These are phyloP conservation scores for Penicillium cinerascens DNA, from an alignment of 495 filamentous ascomycete genomes.

Conservation along the genomic window DNA sequence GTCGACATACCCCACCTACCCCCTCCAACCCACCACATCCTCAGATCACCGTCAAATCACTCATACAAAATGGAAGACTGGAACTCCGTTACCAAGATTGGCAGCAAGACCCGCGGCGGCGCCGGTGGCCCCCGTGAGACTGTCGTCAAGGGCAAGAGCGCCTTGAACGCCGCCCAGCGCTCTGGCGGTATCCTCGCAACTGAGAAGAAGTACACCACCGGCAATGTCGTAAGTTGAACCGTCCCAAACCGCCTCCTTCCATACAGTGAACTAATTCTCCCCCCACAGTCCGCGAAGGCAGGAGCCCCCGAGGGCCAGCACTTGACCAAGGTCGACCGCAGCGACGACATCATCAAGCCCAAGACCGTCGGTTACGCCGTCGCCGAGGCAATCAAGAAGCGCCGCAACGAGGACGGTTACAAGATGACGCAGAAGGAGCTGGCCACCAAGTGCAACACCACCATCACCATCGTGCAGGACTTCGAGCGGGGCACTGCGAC, in stretches of 20 bases:
- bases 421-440: slow-evolving; percentile 98
- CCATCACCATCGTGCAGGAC: slow-evolving; percentile 70
- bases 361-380: slow-evolving; percentile 81
- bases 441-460: slow-evolving; percentile 90
- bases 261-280: slow-evolving; percentile 3
- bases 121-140: slow-evolving; percentile 70
- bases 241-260: neutral
- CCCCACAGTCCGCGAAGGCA: slow-evolving; percentile 51
- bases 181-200: slow-evolving; percentile 72
- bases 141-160: slow-evolving; percentile 79
- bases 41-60: slow-evolving; percentile 1
- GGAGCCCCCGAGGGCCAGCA: slow-evolving; percentile 80
- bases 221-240: slow-evolving; percentile 66
- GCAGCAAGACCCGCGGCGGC: slow-evolving; percentile 62
- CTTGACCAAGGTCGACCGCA: slow-evolving; percentile 95
- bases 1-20: slow-evolving; percentile 12
- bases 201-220: slow-evolving; percentile 85
- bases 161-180: slow-evolving; percentile 86
- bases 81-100: slow-evolving; percentile 91
- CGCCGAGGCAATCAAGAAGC: slow-evolving; percentile 74
- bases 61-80: slow-evolving; percentile 59
- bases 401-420: slow-evolving; percentile 64
- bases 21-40: slow-evolving; percentile 4
- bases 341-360: slow-evolving; percentile 95
- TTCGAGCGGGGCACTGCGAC: slow-evolving; percentile 79